These are phyloP conservation scores for Populus ilicifolia DNA, from an alignment of 345 rosid species.

Conservation along the genomic window DNA sequence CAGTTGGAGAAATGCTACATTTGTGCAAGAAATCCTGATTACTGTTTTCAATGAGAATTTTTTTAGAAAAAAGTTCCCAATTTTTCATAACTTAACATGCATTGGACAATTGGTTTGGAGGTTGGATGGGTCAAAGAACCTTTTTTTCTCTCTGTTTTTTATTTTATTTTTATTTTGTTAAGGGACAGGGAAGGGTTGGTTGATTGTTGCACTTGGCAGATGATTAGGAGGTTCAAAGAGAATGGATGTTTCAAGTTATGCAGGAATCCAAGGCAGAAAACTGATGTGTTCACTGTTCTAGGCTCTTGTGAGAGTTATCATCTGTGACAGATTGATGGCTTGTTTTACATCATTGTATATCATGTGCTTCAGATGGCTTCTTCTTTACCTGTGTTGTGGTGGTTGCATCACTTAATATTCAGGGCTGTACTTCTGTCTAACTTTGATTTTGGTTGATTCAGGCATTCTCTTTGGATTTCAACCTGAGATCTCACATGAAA, in stretches of 20 bases:
- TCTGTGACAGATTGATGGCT: background rate
- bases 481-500: conserved; percentile 96
- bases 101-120: background rate
- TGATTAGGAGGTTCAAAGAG: background rate
- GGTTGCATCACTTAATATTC: background rate
- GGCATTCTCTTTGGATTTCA: conserved; percentile 98
- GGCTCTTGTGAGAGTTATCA: background rate
- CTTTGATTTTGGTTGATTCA: conserved; percentile 31
- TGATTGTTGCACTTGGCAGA: background rate
- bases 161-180: background rate
- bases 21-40: background rate
- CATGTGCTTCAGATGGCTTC: background rate
- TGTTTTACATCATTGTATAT: background rate
- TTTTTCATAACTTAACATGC: background rate
- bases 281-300: background rate
- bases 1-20: background rate
- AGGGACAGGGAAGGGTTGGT: background rate
- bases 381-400: conserved; percentile 4
- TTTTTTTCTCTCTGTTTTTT: background rate
- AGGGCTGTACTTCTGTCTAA: conserved; percentile 1
- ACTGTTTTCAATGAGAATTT: background rate
- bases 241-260: background rate
- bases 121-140: background rate
- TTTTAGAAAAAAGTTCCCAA: background rate
- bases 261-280: background rate